Percentiles rank a stretch among this genome's conserved stretches.
Evolutionary conservation across 106 monocot genomes (phyloP).

Genomic region (Dendrobium chrysotoxum): DNA sequence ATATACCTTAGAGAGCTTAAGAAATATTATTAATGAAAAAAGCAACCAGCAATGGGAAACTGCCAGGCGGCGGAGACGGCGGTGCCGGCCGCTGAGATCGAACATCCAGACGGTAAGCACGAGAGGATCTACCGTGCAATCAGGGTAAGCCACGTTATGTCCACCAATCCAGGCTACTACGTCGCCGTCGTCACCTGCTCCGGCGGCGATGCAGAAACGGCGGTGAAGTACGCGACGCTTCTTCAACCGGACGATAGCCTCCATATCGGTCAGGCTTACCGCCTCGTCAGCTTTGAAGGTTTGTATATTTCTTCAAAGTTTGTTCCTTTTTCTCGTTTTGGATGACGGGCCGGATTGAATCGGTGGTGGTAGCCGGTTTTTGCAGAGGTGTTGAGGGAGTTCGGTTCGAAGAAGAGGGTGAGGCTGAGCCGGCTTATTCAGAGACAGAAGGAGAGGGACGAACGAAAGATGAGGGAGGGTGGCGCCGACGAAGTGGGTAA

Average conservation of each 20-base stretch:
- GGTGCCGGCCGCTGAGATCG: conserved; percentile 18
- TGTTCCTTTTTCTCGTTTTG: neutral
- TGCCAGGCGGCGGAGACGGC: conserved; percentile 36
- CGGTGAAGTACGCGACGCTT: conserved; percentile 49
- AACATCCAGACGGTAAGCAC: conserved; percentile 20
- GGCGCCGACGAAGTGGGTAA: neutral
- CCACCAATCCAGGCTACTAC: conserved; percentile 37
- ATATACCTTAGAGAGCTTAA: no score
- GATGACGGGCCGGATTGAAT: neutral
- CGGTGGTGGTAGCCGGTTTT: neutral
- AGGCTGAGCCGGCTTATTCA: conserved; percentile 1
- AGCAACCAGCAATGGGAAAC: conserved; percentile 27
- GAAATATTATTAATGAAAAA: neutral
- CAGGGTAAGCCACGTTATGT: conserved; percentile 29
- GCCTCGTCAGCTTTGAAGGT: conserved; percentile 4
- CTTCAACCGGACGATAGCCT: conserved; percentile 55
- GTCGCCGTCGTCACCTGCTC: conserved; percentile 22
- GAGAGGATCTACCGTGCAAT: conserved; percentile 28
- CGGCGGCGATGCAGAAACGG: neutral
- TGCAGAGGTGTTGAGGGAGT: conserved; percentile 10
- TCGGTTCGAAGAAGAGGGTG: neutral
- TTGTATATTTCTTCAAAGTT: neutral
- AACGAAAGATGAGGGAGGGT: neutral
- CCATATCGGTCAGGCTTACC: conserved; percentile 31
- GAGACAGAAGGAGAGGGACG: neutral